Base-by-base conservation (phyloP, 148 eudicot genomes). In the Amaranthus cruentus region DNA sequence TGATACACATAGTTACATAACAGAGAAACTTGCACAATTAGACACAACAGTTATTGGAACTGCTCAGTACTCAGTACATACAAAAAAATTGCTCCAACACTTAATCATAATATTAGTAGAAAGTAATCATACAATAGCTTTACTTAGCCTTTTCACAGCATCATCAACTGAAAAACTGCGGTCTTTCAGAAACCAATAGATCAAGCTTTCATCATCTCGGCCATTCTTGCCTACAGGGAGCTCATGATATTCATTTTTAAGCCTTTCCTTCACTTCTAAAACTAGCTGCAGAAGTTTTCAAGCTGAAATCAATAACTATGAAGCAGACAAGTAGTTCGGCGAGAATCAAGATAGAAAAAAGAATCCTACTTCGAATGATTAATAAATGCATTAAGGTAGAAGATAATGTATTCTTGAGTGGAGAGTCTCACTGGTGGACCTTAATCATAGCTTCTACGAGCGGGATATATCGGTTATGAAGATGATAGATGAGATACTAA, bases 151-250 rank as follows among this genome's bases (percentile, higher is more conserved):
- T 76, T 75, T 62, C 43, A 87, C 84, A 62, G 96, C 84, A 6
- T 92, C 97, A 55, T 88, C 84, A 55, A 87, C 94, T 13, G 84
- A 83, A 77, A 81, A 95, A 57, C 83, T 85, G 52, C 97, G 87
- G 84, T 95, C 99, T 84, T 86, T 92, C 73, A 95, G 84, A 82
- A 85, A 95, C 99, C 99, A 92, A 62, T 88, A 82, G 79, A 95
- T 95, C 96, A 95, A 81, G 60, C 88, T 89, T 78, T 92, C 97
- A 63, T 95, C 99, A 65, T 95, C 99, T 77, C 94, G 87, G 68
- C 99, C 99, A 73, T 88, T 80, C 75, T 81, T 90, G 47, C 99
- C 97, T 38, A 87, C 73, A 44, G 91, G 92, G 50, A 95, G 99
- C 73, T 61, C 69, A 60, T 69, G 75, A 76, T 90, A 77, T 73